phyloP scores from a whole-genome alignment of 2,329 filamentous ascomycete genomes.

The Trichophyton verrucosum region DNA sequence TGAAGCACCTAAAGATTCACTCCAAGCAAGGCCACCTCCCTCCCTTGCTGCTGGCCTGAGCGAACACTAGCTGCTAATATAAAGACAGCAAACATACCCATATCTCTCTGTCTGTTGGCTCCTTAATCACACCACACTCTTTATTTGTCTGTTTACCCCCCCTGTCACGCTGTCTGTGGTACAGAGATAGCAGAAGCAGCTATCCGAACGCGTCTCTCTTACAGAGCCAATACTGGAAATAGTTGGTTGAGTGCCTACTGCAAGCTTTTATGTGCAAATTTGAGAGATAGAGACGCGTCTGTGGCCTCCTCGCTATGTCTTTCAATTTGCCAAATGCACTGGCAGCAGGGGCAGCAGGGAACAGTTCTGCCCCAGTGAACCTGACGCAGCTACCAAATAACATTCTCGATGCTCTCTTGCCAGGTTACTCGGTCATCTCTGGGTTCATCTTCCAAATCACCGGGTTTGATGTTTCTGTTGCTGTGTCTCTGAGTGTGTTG shows the following conservation, averaged over 20 bases:
- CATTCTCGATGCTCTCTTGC: slow-evolving; percentile 39
- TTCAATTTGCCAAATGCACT: background rate
- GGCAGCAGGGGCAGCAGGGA: background rate
- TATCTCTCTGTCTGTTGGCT: background rate
- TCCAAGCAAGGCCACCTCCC: background rate
- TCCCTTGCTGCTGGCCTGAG: background rate
- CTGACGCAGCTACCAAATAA: slow-evolving; percentile 32
- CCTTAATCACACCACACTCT: background rate
- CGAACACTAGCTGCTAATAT: background rate
- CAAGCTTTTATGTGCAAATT: background rate
- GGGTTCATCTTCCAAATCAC: slow-evolving; percentile 31
- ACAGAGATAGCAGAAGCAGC: background rate
- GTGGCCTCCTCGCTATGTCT: background rate
- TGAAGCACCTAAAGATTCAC: background rate
- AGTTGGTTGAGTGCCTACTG: background rate
- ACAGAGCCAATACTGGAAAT: background rate
- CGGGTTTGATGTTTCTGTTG: slow-evolving; percentile 38
- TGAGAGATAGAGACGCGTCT: background rate
- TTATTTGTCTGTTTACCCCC: background rate
- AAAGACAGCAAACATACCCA: background rate
- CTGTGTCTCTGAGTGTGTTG: slow-evolving; percentile 34
- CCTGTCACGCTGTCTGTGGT: background rate
- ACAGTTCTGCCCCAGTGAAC: slow-evolving; percentile 6
- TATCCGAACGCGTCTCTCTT: background rate
- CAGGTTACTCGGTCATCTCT: slow-evolving; percentile 39